These are phyloP conservation scores for Myrmaecium sp. DNA, from an alignment of 2,329 filamentous ascomycete species.

Conservation along the genomic window DNA sequence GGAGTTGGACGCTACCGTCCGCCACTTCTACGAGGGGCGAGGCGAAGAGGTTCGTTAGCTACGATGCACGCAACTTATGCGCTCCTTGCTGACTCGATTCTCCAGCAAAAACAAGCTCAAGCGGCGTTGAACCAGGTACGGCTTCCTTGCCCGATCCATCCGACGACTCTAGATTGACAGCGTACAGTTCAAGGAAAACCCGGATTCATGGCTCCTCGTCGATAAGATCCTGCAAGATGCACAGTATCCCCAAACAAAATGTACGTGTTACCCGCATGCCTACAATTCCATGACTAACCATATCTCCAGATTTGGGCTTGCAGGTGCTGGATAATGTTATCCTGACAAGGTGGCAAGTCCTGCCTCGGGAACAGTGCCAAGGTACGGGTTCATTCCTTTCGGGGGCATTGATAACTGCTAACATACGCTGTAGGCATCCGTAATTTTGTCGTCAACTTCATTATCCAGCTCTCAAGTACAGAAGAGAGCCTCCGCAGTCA, in stretches of 20 bases:
- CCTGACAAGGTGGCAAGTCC: slow-evolving; percentile 95
- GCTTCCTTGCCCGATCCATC: slow-evolving; percentile 5
- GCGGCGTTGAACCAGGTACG: slow-evolving; percentile 80
- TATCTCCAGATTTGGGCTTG: slow-evolving; percentile 58
- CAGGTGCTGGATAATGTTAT: slow-evolving; percentile 98
- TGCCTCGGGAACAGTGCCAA: slow-evolving; percentile 90
- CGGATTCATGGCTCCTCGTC: slow-evolving; percentile 92
- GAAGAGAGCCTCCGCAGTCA: slow-evolving; percentile 76
- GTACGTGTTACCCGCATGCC: slow-evolving; percentile 46
- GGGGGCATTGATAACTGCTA: too few species aligned
- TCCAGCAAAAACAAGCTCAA: slow-evolving; percentile 89
- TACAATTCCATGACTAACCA: too few species aligned
- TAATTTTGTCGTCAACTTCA: slow-evolving; percentile 98
- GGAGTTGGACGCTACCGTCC: slow-evolving; percentile 93
- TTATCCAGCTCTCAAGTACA: slow-evolving; percentile 79
- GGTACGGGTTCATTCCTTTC: slow-evolving; percentile 35
- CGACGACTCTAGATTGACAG: slow-evolving; percentile 9
- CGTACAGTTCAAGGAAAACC: slow-evolving; percentile 89
- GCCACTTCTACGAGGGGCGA: slow-evolving; percentile 92
- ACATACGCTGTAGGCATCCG: slow-evolving; percentile 54
- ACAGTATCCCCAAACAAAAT: slow-evolving; percentile 91
- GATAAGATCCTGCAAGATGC: slow-evolving; percentile 93
- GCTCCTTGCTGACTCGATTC: slow-evolving; percentile 16
- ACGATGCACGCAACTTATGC: slow-evolving; percentile 3
- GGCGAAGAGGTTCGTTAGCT: slow-evolving; percentile 70